Conservation (phyloP, 2,329 filamentous ascomycete species). For the Ilyonectria robusta region DNA sequence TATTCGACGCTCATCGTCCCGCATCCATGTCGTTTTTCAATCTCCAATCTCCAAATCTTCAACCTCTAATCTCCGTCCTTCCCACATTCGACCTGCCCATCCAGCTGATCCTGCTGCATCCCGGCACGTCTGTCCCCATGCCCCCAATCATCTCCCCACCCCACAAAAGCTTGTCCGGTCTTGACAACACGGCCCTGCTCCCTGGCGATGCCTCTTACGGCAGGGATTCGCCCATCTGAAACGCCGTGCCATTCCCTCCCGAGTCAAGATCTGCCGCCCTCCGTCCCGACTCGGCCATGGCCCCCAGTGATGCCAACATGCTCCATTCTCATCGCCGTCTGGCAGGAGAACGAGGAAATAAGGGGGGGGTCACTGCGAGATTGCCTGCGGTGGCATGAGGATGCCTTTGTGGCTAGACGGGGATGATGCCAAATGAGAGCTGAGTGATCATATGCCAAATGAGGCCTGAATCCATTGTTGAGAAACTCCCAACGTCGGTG, state of each 20-base stretch:
- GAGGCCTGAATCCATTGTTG: neutral
- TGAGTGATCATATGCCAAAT: neutral
- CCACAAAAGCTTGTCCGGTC: conserved; percentile 57
- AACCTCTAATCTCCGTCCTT: conserved; percentile 14
- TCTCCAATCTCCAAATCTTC: conserved; percentile 23
- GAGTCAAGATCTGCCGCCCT: conserved; percentile 43
- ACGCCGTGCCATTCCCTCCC: conserved; percentile 49
- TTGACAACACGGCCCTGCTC: conserved; percentile 51
- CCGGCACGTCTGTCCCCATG: conserved; percentile 24
- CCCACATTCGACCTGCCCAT: conserved; percentile 12
- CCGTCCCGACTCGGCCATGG: conserved; percentile 26
- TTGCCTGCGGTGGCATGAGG: neutral
- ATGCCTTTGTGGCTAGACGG: neutral
- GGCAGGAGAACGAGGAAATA: neutral
- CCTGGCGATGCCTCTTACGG: conserved; percentile 44
- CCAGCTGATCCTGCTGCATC: conserved; percentile 29
- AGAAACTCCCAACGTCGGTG: neutral
- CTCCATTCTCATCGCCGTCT: conserved; percentile 5
- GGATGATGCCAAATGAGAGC: neutral
- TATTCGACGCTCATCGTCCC: neutral
- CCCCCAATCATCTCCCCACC: conserved; percentile 39
- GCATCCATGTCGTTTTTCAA: conserved; percentile 16
- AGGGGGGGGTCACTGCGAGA: neutral
- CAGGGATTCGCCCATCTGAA: conserved; percentile 54
- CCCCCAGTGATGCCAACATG: conserved; percentile 30